phyloP scores from a whole-genome alignment of 1,284 basidiomycete genomes.

The Ganoderma meredithae region DNA sequence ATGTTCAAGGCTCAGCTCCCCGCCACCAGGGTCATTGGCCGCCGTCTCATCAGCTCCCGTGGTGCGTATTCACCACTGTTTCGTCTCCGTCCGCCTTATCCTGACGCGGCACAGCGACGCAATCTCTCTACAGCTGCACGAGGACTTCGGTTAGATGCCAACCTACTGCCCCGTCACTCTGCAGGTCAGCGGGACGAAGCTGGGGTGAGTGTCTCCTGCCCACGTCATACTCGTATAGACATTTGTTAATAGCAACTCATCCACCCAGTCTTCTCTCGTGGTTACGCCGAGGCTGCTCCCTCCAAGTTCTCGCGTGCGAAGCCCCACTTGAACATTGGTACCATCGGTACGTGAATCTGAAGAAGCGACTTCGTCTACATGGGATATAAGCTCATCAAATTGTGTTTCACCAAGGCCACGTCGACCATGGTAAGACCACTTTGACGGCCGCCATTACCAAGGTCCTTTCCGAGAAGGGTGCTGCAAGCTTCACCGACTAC shows the following conservation, averaged over 20 bases:
- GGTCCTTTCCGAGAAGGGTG: slow-evolving; percentile 83
- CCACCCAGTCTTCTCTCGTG: slow-evolving; percentile 51
- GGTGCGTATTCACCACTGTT: slow-evolving; percentile 45
- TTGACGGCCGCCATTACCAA: slow-evolving; percentile 99
- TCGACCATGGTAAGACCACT: slow-evolving; percentile 97
- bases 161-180: slow-evolving; percentile 29
- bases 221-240: slow-evolving; percentile 6
- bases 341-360: slow-evolving; percentile 69
- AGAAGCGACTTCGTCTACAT: slow-evolving; percentile 16
- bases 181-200: slow-evolving; percentile 34
- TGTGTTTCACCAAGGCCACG: slow-evolving; percentile 67
- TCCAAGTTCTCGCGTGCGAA: slow-evolving; percentile 84
- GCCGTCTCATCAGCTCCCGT: slow-evolving; percentile 56
- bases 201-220: slow-evolving; percentile 31
- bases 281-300: slow-evolving; percentile 75
- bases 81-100: not conserved
- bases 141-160: slow-evolving; percentile 41
- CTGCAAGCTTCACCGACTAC: slow-evolving; percentile 98
- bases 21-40: slow-evolving; percentile 58
- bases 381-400: not conserved
- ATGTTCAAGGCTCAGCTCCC: slow-evolving; percentile 56
- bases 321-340: slow-evolving; percentile 98
- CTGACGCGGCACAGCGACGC: slow-evolving; percentile 37
- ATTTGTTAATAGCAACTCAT: not conserved
- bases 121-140: slow-evolving; percentile 41